These are phyloP conservation scores for Amanita pseudoporphyria DNA, from an alignment of 768 basidiomycete genomes.

Conservation along the genomic window DNA sequence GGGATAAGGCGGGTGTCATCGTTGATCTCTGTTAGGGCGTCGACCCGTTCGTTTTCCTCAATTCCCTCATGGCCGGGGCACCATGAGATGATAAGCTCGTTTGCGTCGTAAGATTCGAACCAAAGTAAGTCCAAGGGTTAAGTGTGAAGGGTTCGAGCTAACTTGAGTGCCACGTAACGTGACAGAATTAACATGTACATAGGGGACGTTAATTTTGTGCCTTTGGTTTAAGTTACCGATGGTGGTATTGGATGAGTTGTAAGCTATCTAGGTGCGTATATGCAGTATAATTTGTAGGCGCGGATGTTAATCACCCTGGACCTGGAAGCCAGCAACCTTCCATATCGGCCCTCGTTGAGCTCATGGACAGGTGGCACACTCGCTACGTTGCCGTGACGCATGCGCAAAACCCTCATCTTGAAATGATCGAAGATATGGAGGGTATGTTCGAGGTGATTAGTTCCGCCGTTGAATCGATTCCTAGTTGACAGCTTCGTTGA, in stretches of 20 bases:
- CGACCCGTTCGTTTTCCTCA: too few species aligned
- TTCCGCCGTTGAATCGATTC: too few species aligned
- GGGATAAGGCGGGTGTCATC: too few species aligned
- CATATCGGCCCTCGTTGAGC: slow-evolving; percentile 49
- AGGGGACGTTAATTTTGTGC: slow-evolving; percentile 38
- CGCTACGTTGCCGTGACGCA: slow-evolving; percentile 33
- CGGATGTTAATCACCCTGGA: slow-evolving; percentile 54
- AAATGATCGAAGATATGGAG: slow-evolving; percentile 35
- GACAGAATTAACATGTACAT: slow-evolving; percentile 44
- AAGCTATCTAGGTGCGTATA: too few species aligned
- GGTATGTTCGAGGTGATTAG: slow-evolving; percentile 28
- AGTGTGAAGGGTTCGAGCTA: too few species aligned
- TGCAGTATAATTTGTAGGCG: slow-evolving; percentile 24
- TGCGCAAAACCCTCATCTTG: slow-evolving; percentile 37
- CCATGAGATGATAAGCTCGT: too few species aligned
- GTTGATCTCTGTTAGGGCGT: too few species aligned
- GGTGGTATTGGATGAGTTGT: slow-evolving; percentile 36
- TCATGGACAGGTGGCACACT: slow-evolving; percentile 33
- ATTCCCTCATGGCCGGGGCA: too few species aligned
- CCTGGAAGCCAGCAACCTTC: slow-evolving; percentile 46
- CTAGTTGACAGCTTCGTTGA: too few species aligned
- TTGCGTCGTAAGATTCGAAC: too few species aligned
- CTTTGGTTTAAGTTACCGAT: slow-evolving; percentile 23
- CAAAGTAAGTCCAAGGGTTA: too few species aligned
- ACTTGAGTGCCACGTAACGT: too few species aligned